Conservation (phyloP, 208 protist genomes). For the Crithidia thermophila region DNA sequence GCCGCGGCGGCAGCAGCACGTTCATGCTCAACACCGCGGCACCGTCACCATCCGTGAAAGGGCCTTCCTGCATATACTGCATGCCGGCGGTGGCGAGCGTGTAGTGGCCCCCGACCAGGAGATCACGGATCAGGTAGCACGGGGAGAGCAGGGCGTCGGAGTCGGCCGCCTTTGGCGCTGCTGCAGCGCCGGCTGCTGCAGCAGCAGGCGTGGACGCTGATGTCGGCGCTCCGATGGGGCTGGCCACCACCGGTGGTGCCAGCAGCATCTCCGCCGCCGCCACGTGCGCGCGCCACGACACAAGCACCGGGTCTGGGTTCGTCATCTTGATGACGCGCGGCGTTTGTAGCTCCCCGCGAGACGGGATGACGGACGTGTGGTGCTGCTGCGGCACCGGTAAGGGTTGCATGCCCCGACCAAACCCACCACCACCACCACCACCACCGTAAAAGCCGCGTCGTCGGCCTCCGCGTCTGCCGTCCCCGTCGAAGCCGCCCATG, state of each 20-base stretch:
- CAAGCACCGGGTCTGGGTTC: slow-evolving; percentile 45
- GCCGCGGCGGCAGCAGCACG: slow-evolving; percentile 63
- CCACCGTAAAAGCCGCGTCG: background rate
- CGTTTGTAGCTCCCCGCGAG: slow-evolving; percentile 54
- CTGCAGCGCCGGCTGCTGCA: background rate
- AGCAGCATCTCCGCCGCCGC: slow-evolving; percentile 21
- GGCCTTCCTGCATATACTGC: slow-evolving; percentile 25
- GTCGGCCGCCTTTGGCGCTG: background rate
- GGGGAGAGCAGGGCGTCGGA: slow-evolving; percentile 34
- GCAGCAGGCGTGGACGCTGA: background rate
- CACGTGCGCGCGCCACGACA: slow-evolving; percentile 32
- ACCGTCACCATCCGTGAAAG: background rate
- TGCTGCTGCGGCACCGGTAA: background rate
- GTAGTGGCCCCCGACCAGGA: slow-evolving; percentile 53
- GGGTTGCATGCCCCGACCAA: background rate
- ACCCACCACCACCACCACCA: background rate
- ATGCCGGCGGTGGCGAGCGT: slow-evolving; percentile 36
- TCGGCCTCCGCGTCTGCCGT: background rate
- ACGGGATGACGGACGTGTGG: slow-evolving; percentile 21
- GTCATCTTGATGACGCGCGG: slow-evolving; percentile 57
- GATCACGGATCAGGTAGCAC: slow-evolving; percentile 58
- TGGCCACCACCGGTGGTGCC: background rate
- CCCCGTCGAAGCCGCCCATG: background rate
- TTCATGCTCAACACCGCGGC: slow-evolving; percentile 31
- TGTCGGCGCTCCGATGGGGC: background rate